These are phyloP conservation scores for Pisolithus thermaeus DNA, from an alignment of 1,284 basidiomycete species.

Conservation along the genomic window DNA sequence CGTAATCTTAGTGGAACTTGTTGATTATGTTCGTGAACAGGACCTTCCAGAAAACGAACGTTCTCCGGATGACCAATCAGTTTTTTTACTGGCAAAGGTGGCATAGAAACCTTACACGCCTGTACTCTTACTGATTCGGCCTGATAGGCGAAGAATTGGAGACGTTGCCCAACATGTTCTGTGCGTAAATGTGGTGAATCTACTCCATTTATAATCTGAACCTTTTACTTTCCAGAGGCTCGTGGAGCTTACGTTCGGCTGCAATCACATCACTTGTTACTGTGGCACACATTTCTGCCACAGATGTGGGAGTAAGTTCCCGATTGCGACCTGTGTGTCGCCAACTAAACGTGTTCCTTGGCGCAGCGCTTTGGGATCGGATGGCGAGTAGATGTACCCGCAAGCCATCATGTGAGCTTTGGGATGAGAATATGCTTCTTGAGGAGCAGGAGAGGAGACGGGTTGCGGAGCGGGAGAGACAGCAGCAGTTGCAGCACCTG, in stretches of 20 bases:
- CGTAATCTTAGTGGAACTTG: not conserved
- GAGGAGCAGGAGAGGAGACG: conserved; percentile 31
- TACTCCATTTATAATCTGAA: too few species aligned
- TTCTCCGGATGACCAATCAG: conserved; percentile 35
- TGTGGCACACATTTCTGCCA: conserved; percentile 34
- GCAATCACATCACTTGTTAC: conserved; percentile 36
- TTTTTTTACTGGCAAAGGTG: conserved; percentile 33
- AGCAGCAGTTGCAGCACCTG: not conserved
- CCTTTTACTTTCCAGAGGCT: conserved; percentile 10
- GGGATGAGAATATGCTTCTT: conserved; percentile 37
- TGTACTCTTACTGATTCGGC: not conserved
- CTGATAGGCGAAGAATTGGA: conserved; percentile 34
- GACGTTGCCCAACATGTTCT: conserved; percentile 37
- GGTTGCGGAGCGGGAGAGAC: conserved; percentile 8
- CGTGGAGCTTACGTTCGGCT: conserved; percentile 33
- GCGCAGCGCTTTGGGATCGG: conserved; percentile 23
- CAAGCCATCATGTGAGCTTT: conserved; percentile 33
- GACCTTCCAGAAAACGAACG: conserved; percentile 36
- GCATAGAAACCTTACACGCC: not conserved
- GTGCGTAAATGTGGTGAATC: conserved; percentile 15
- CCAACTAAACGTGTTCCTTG: not conserved
- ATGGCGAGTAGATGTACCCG: conserved; percentile 25
- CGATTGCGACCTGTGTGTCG: not conserved
- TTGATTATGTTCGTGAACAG: conserved; percentile 12
- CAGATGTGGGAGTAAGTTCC: conserved; percentile 34